A percentile compares a stretch with the other conserved stretches of the same genome.
These are phyloP conservation scores for Ustilago loliicola DNA, from an alignment of 1,284 basidiomycete genomes.

Conservation along the genomic window DNA sequence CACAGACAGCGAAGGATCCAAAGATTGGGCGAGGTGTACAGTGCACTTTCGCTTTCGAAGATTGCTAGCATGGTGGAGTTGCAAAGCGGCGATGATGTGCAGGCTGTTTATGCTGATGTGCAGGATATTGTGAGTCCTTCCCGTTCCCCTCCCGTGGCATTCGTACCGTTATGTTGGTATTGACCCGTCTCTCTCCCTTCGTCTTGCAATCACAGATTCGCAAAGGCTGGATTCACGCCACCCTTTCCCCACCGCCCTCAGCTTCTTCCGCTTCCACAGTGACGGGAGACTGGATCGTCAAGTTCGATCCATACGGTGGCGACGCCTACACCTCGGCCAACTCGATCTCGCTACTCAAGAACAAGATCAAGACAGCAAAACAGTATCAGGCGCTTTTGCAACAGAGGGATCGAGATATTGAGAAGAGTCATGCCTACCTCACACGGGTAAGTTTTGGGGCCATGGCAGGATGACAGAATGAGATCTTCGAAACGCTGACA, in stretches of 20 bases:
- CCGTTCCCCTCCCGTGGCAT: too few species aligned
- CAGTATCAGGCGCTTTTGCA: constrained; percentile 45
- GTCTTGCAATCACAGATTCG: constrained; percentile 16
- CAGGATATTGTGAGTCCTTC: constrained; percentile 78
- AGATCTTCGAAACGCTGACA: too few species aligned
- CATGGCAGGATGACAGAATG: too few species aligned
- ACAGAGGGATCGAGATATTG: constrained; percentile 43
- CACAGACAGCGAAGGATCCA: constrained; percentile 81
- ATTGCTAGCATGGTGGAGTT: constrained; percentile 77
- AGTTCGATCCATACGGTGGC: constrained; percentile 34
- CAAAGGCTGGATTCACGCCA: constrained; percentile 43
- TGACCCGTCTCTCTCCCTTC: not conserved
- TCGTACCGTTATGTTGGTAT: not conserved
- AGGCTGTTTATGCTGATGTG: constrained; percentile 76
- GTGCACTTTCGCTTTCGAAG: constrained; percentile 79
- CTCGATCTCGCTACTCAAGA: constrained; percentile 31
- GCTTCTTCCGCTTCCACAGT: constrained; percentile 11
- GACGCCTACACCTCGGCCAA: constrained; percentile 29
- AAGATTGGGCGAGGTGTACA: constrained; percentile 82
- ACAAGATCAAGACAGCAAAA: constrained; percentile 46
- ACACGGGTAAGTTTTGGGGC: constrained; percentile 22
- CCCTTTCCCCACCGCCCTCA: constrained; percentile 14
- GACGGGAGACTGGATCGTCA: constrained; percentile 30
- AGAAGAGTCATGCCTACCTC: constrained; percentile 38
- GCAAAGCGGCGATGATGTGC: constrained; percentile 72